These are phyloP conservation scores for Sporisorium sorghi DNA, from an alignment of 1,284 basidiomycete genomes.

Conservation along the genomic window DNA sequence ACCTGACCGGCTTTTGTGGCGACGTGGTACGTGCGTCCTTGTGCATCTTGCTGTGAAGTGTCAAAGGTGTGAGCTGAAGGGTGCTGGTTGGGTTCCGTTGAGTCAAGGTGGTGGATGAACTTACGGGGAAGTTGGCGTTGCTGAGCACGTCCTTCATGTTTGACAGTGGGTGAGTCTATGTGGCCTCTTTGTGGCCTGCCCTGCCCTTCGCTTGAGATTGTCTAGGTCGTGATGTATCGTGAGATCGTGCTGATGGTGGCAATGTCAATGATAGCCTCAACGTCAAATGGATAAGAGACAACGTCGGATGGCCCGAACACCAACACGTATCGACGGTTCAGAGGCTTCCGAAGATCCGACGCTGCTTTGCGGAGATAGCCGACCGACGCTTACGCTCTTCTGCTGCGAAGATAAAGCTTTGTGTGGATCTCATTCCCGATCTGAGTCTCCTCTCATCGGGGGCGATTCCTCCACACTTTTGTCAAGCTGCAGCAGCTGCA, in stretches of 20 bases:
- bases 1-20: constrained; percentile 70
- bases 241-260: not conserved
- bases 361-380: constrained; percentile 35
- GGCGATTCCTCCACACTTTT: constrained; percentile 23
- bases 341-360: constrained; percentile 39
- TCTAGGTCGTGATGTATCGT: not conserved
- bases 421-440: constrained; percentile 1
- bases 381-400: constrained; percentile 1
- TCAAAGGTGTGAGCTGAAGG: not conserved
- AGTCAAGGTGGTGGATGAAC: not conserved
- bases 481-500: constrained; percentile 2
- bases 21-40: constrained; percentile 56
- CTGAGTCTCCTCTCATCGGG: not conserved
- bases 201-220: too few species aligned
- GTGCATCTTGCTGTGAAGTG: constrained; percentile 43
- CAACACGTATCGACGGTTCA: not conserved
- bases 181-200: too few species aligned
- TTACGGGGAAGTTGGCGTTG: constrained; percentile 61
- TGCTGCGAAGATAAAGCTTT: not conserved
- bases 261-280: not conserved
- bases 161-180: not conserved
- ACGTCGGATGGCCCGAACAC: constrained; percentile 1
- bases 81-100: not conserved
- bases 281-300: not conserved
- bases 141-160: constrained; percentile 58